These are phyloP conservation scores for Neopestalotiopsis sp. DNA, from an alignment of 2,329 filamentous ascomycete species.

Conservation along the genomic window DNA sequence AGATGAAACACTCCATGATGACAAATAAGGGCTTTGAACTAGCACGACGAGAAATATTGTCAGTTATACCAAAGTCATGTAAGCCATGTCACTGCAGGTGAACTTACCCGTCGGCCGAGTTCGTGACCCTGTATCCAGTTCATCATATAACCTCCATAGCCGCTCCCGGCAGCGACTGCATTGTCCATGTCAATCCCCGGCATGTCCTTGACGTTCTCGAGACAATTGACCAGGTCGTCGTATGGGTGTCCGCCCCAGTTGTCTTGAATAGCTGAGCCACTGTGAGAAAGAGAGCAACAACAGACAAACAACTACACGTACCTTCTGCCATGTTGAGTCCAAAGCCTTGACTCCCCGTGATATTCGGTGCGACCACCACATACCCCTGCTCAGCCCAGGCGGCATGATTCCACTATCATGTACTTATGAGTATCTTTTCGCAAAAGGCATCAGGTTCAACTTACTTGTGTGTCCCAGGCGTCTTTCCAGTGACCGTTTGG, in stretches of 20 bases:
- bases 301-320: conserved; percentile 19
- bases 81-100: neutral
- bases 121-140: conserved; percentile 62
- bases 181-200: conserved; percentile 59
- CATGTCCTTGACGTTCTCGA: conserved; percentile 54
- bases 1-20: conserved; percentile 52
- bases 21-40: conserved; percentile 61
- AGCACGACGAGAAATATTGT: conserved; percentile 27
- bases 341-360: conserved; percentile 62
- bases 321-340: conserved; percentile 45
- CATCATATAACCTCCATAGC: conserved; percentile 65
- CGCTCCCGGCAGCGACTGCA: conserved; percentile 56
- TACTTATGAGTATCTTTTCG: neutral
- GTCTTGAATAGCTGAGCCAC: conserved; percentile 51
- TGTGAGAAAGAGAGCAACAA: neutral
- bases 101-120: conserved; percentile 49
- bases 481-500: conserved; percentile 57
- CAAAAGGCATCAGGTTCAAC: conserved; percentile 16
- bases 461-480: conserved; percentile 51
- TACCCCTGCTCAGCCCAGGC: conserved; percentile 67
- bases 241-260: conserved; percentile 61
- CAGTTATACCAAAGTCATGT: neutral
- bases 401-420: conserved; percentile 53
- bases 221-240: conserved; percentile 58
- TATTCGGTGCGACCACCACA: conserved; percentile 62